Evolutionary conservation across 108 stramenopile genomes (phyloP).

Genomic region (Conticribra guillardii): DNA sequence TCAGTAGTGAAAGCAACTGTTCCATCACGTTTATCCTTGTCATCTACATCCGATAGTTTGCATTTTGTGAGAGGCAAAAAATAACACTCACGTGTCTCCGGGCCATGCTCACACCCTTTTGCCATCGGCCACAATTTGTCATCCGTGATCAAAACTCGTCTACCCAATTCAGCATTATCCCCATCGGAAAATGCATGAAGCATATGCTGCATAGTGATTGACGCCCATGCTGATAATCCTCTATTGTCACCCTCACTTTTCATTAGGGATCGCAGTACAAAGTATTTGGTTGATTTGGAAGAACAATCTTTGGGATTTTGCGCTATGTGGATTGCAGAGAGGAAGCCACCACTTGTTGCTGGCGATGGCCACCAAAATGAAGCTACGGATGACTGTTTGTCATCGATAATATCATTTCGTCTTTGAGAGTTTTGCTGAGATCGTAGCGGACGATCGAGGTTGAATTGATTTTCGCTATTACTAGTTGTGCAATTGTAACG

Average conservation of each 20-base stretch:
- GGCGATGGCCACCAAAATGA: slow-evolving; percentile 44
- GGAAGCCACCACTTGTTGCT: slow-evolving; percentile 18
- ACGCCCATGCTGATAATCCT: slow-evolving; percentile 19
- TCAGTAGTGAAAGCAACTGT: background rate
- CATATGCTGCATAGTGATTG: slow-evolving; percentile 19
- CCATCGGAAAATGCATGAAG: slow-evolving; percentile 38
- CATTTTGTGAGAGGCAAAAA: slow-evolving; percentile 38
- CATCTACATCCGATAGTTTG: slow-evolving; percentile 28
- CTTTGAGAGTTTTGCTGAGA: background rate
- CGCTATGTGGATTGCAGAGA: slow-evolving; percentile 16
- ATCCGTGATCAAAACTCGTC: slow-evolving; percentile 26
- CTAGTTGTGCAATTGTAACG: background rate
- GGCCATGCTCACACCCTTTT: slow-evolving; percentile 32
- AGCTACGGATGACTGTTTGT: slow-evolving; percentile 1
- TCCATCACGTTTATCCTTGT: slow-evolving; percentile 4
- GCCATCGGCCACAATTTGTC: slow-evolving; percentile 45
- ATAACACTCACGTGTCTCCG: slow-evolving; percentile 46
- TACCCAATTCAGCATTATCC: slow-evolving; percentile 16
- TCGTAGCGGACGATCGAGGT: no score
- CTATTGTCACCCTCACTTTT: slow-evolving; percentile 17
- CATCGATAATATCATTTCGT: background rate
- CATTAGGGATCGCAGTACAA: slow-evolving; percentile 9
- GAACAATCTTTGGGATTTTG: slow-evolving; percentile 30
- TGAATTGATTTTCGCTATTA: background rate
- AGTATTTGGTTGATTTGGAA: slow-evolving; percentile 25